A percentile compares a stretch with the other conserved stretches of the same genome.
phyloP scores from a whole-genome alignment of 352 stramenopile genomes.

The Pythium diclinum region DNA sequence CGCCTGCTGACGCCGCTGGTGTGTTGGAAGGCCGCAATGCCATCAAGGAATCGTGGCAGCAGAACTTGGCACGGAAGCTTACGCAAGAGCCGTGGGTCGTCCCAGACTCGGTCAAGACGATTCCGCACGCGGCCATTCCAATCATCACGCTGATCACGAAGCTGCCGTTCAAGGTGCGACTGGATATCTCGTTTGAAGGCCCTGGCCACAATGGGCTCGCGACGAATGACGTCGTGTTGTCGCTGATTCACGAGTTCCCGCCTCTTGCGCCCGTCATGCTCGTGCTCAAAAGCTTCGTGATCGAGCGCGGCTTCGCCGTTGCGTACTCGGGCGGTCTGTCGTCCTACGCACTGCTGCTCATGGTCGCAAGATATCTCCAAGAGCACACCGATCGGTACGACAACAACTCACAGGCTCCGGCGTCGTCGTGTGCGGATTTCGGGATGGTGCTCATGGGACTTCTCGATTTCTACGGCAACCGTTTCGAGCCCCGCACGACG shows the following conservation, averaged over 20 bases:
- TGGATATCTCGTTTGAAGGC: slow-evolving; percentile 97
- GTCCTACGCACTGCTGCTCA: slow-evolving; percentile 94
- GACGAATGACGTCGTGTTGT: slow-evolving; percentile 92
- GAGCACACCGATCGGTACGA: slow-evolving; percentile 67
- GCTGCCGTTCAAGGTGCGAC: slow-evolving; percentile 71
- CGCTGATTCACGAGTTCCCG: slow-evolving; percentile 92
- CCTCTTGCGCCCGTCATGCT: slow-evolving; percentile 94
- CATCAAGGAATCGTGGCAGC: slow-evolving; percentile 98
- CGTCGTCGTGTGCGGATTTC: slow-evolving; percentile 81
- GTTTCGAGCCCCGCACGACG: slow-evolving; percentile 88
- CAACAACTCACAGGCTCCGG: slow-evolving; percentile 22
- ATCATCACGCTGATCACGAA: slow-evolving; percentile 94
- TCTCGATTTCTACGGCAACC: slow-evolving; percentile 97
- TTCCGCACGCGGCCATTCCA: slow-evolving; percentile 95
- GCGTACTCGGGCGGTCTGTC: slow-evolving; percentile 96
- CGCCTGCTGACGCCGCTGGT: slow-evolving; percentile 92
- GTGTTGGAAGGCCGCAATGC: slow-evolving; percentile 97
- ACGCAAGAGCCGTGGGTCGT: slow-evolving; percentile 92
- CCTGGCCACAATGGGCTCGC: slow-evolving; percentile 95
- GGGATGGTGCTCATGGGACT: slow-evolving; percentile 96
- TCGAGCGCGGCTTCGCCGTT: slow-evolving; percentile 92
- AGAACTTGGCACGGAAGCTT: slow-evolving; percentile 94
- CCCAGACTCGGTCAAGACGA: slow-evolving; percentile 94
- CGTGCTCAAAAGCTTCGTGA: slow-evolving; percentile 94
- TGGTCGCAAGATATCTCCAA: slow-evolving; percentile 93